Evolutionary conservation across 2,329 filamentous ascomycete species (phyloP).

Genomic region (Teratosphaeria pseudoeucalypti): DNA sequence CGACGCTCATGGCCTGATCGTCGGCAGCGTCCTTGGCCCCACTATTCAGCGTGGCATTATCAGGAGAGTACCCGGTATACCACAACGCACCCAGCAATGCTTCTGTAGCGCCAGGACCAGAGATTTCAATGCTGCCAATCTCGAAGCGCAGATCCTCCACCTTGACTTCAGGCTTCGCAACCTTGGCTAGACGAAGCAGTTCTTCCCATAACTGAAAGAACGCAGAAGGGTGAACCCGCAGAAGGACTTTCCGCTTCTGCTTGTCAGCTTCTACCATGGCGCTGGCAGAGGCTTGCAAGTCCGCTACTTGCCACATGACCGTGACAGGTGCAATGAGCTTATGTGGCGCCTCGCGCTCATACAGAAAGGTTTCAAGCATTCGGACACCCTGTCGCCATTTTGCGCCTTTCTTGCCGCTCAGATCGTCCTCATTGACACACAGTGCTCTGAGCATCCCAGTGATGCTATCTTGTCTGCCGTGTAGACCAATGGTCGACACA

Average conservation of each 20-base stretch:
- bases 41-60: background rate
- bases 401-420: conserved; percentile 53
- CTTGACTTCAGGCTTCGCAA: conserved; percentile 50
- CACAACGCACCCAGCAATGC: conserved; percentile 60
- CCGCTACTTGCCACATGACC: conserved; percentile 61
- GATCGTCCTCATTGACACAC: conserved; percentile 41
- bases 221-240: conserved; percentile 74
- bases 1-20: background rate
- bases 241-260: conserved; percentile 46
- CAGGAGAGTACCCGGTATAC: background rate
- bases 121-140: conserved; percentile 60
- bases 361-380: conserved; percentile 47
- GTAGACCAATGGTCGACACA: conserved; percentile 72
- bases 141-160: conserved; percentile 63
- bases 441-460: conserved; percentile 56
- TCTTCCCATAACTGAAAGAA: conserved; percentile 61
- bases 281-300: conserved; percentile 8
- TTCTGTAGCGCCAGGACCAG: conserved; percentile 69
- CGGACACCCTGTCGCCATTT: conserved; percentile 62
- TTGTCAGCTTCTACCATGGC: conserved; percentile 19
- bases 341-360: conserved; percentile 45
- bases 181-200: conserved; percentile 47
- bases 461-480: conserved; percentile 55
- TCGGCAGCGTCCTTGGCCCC: background rate
- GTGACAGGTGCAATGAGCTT: conserved; percentile 58